Conservation (phyloP, 2,329 filamentous ascomycete genomes). For the Neofusicoccum parvum region DNA sequence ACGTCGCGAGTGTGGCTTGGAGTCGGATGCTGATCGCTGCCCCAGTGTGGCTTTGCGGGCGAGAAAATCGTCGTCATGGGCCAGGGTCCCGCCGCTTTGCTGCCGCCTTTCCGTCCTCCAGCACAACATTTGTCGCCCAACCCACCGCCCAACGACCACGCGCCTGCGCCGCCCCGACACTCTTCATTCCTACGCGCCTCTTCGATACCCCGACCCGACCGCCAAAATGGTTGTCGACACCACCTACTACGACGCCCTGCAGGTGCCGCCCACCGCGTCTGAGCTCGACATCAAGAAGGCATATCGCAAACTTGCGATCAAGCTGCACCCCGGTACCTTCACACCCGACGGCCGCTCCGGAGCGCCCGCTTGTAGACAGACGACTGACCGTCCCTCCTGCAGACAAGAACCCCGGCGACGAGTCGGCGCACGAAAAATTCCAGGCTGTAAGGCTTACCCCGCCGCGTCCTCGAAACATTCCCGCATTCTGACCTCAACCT, state of each 20-base stretch:
- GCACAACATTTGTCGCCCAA: slow-evolving; percentile 3
- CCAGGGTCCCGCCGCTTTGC: slow-evolving; percentile 16
- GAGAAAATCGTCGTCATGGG: slow-evolving; percentile 19
- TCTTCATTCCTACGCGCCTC: neutral
- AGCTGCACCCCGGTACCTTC: slow-evolving; percentile 77
- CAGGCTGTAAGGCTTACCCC: slow-evolving; percentile 65
- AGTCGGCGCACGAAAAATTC: slow-evolving; percentile 90
- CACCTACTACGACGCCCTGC: slow-evolving; percentile 83
- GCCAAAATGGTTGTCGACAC: slow-evolving; percentile 81
- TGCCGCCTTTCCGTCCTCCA: slow-evolving; percentile 11
- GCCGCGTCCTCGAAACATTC: neutral
- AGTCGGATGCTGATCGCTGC: slow-evolving; percentile 11
- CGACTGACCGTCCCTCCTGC: slow-evolving; percentile 22
- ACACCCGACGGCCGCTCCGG: neutral
- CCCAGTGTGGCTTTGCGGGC: slow-evolving; percentile 16
- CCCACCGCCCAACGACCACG: neutral
- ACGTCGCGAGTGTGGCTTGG: slow-evolving; percentile 15
- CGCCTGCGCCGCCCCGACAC: neutral
- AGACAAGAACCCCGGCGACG: slow-evolving; percentile 98
- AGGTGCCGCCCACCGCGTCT: slow-evolving; percentile 80
- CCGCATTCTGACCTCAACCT: neutral
- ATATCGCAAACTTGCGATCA: slow-evolving; percentile 87
- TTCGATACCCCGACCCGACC: slow-evolving; percentile 22
- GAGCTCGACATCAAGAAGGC: slow-evolving; percentile 97
- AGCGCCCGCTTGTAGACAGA: slow-evolving; percentile 4